Evolutionary conservation across 139 green algal species (phyloP), one percentile per base, ranked within the genome.

Genomic region (Spirogloea muscicola): DNA sequence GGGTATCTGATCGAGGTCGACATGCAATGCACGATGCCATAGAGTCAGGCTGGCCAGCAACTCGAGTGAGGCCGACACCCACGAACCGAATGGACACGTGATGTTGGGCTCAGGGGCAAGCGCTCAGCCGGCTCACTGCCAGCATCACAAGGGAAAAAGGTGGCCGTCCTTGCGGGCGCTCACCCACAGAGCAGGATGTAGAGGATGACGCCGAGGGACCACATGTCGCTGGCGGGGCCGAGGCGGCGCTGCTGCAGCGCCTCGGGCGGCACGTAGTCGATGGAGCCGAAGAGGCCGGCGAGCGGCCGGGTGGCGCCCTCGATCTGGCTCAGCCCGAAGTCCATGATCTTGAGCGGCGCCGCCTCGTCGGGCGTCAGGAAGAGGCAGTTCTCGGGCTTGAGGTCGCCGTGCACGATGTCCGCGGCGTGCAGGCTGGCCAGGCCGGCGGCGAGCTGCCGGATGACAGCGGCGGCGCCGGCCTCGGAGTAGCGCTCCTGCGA

Each of bases 301-400:
- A 79, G 40, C n/a, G 42, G 49, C 41, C 59, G 49, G 9, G 48
- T 65, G 29, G 27, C 29, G 18, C 61, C 68, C 18, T 58, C 41
- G 29, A 85, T 65, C 3, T 72, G 36, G 43, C 70, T 80, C 38
- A 97, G 82, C 5, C 92, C 92, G 83, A 97, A 97, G 80, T 97
- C 92, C 27, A 91, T 96, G 49, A 93, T 87, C 85, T 96, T 96
- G 52, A 99, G 85, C 63, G 86, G 70, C 0, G 89, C 60, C 9
- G 85, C 44, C 2, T 86, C 68, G 9, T 39, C 62, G 9, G 91
- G 88, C 79, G 68, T 89, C 0, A 88, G 88, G 42, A 98, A 89
- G 71, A 98, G 81, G 72, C 98, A 97, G 85, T 98, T 98, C 76
- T 98, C 94, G 40, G 87, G 89, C 76, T 91, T 91, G 31, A 92